A percentile compares a stretch with the other conserved stretches of the same genome.
These are phyloP conservation scores for Dysphania ambrosioides DNA, from an alignment of 148 eudicot genomes.

Conservation along the genomic window DNA sequence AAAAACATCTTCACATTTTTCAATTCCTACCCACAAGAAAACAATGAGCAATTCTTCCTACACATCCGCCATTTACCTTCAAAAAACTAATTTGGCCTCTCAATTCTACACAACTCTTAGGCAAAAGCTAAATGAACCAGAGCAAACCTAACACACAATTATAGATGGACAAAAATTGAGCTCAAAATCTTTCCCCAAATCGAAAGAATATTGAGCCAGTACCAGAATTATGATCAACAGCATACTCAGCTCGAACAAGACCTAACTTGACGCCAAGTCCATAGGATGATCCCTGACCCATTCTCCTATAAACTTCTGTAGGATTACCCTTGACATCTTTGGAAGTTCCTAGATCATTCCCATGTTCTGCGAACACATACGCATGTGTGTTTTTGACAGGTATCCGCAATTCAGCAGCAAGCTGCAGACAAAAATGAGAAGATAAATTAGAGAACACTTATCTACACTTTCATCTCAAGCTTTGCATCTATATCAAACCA, in stretches of 20 bases:
- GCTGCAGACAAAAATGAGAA: conserved; percentile 41
- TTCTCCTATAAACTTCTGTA: conserved; percentile 81
- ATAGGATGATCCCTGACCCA: conserved; percentile 94
- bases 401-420: conserved; percentile 89
- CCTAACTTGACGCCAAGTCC: conserved; percentile 90
- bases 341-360: conserved; percentile 90
- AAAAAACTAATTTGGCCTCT: conserved; percentile 8
- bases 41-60: conserved; percentile 15
- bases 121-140: conserved; percentile 11
- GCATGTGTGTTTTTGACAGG: conserved; percentile 78
- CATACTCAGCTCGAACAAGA: conserved; percentile 88
- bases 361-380: conserved; percentile 84
- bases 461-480: not conserved
- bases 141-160: conserved; percentile 6
- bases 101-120: conserved; percentile 23
- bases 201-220: conserved; percentile 85
- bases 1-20: not conserved
- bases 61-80: conserved; percentile 7
- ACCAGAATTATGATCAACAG: conserved; percentile 85
- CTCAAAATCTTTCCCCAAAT: conserved; percentile 93
- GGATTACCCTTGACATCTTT: conserved; percentile 95
- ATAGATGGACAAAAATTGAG: not conserved
- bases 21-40: conserved; percentile 11
- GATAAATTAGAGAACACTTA: not conserved
- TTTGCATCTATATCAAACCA: not conserved